A percentile compares a stretch with the other conserved stretches of the same genome.
phyloP scores from a whole-genome alignment of 2,329 filamentous ascomycete species.

The Neophaeococcomyces aloes region DNA sequence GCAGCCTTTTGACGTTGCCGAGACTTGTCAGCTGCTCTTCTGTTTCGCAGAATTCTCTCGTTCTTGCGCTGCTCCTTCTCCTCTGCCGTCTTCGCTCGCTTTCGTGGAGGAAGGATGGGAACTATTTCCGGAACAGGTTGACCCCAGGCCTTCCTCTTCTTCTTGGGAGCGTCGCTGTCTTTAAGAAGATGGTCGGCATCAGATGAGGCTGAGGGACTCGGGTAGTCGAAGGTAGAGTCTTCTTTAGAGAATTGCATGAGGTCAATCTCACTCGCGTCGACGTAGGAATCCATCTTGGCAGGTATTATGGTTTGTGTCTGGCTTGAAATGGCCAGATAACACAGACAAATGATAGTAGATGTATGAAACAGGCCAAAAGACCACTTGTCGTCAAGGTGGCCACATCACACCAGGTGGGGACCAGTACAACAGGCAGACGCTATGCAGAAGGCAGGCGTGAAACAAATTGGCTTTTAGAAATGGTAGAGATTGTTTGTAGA shows the following conservation, averaged over 20 bases:
- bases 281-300: constrained; percentile 12
- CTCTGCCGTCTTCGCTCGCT: constrained; percentile 96
- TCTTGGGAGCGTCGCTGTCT: constrained; percentile 30
- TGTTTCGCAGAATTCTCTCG: constrained; percentile 91
- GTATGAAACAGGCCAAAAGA: constrained; percentile 11
- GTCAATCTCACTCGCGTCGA: constrained; percentile 14
- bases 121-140: constrained; percentile 97
- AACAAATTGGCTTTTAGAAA: neutral
- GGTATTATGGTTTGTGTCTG: constrained; percentile 6
- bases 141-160: constrained; percentile 98
- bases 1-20: constrained; percentile 83
- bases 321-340: constrained; percentile 9
- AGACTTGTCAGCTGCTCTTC: constrained; percentile 90
- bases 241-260: constrained; percentile 9
- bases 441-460: neutral
- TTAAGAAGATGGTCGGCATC: constrained; percentile 12
- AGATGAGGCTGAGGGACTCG: constrained; percentile 15
- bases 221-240: constrained; percentile 11
- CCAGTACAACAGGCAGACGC: neutral
- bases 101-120: constrained; percentile 42
- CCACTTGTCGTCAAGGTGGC: constrained; percentile 19
- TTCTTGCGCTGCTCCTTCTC: constrained; percentile 98
- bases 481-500: neutral
- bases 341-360: constrained; percentile 9
- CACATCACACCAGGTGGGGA: constrained; percentile 15